A percentile compares a stretch with the other conserved stretches of the same genome.
Evolutionary conservation across 2,329 filamentous ascomycete species (phyloP).

Genomic region (Setomelanomma holmii): DNA sequence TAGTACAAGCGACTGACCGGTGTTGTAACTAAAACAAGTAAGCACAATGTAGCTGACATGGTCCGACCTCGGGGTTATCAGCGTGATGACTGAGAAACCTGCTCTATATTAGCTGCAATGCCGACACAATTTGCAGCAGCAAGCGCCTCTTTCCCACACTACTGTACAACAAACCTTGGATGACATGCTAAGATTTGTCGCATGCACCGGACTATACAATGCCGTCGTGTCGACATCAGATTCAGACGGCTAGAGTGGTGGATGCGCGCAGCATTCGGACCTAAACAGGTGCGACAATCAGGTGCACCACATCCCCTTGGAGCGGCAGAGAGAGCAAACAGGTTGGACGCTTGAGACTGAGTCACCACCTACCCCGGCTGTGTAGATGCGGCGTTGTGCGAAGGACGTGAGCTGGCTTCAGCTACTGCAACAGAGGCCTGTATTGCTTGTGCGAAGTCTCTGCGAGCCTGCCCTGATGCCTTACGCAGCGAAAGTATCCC

Average conservation of each 20-base stretch:
- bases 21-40: constrained; percentile 34
- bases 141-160: constrained; percentile 21
- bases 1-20: constrained; percentile 29
- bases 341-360: constrained; percentile 23
- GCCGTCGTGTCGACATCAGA: constrained; percentile 5
- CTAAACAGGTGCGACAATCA: constrained; percentile 23
- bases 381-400: constrained; percentile 13
- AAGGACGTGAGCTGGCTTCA: constrained; percentile 10
- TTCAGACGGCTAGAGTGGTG: constrained; percentile 4
- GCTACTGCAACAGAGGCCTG: constrained; percentile 17
- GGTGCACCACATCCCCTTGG: constrained; percentile 11
- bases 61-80: constrained; percentile 27
- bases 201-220: constrained; percentile 5
- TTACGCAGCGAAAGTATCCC: constrained; percentile 16
- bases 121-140: constrained; percentile 23
- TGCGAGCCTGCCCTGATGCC: no score
- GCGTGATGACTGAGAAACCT: constrained; percentile 20
- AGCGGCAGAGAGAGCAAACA: constrained; percentile 24
- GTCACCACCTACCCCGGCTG: constrained; percentile 14
- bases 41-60: constrained; percentile 27
- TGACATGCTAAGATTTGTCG: constrained; percentile 13
- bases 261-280: constrained; percentile 18
- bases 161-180: constrained; percentile 11
- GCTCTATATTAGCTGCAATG: constrained; percentile 32
- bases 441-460: constrained; percentile 30